Conservation (phyloP, 108 stramenopile species). For the Fragilaria crotonensis region DNA sequence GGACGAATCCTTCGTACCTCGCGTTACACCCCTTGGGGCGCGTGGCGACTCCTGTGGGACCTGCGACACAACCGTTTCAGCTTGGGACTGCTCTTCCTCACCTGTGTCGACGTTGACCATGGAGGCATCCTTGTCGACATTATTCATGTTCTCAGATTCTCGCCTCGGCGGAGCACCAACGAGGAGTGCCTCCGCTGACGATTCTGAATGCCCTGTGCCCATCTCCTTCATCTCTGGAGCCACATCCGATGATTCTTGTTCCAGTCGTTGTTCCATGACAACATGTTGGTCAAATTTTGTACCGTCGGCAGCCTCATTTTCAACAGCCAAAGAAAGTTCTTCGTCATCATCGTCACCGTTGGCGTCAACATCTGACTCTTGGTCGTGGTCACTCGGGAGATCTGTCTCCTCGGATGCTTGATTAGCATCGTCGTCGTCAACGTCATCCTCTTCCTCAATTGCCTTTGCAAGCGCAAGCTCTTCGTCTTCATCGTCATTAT, state of each 20-base stretch:
- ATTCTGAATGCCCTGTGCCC: too few relatives aligned
- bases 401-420: not conserved
- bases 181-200: not conserved
- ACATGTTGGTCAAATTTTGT: too few relatives aligned
- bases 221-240: too few relatives aligned
- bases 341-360: conserved; percentile 7
- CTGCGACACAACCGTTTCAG: conserved; percentile 3
- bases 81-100: conserved; percentile 3
- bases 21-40: not conserved
- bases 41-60: not conserved
- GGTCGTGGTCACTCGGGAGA: not conserved
- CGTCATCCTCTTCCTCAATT: conserved; percentile 29
- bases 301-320: not conserved
- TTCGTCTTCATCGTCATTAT: conserved; percentile 43
- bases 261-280: conserved; percentile 4
- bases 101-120: not conserved
- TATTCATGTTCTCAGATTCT: not conserved
- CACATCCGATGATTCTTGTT: not conserved
- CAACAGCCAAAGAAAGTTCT: conserved; percentile 11
- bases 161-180: not conserved
- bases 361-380: too few relatives aligned
- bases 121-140: not conserved
- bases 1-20: conserved; percentile 8
- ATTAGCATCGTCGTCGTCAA: conserved; percentile 10
- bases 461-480: conserved; percentile 48